Base-by-base conservation (phyloP, 1,139 yeast genomes). In the Hyphopichia burtonii region DNA sequence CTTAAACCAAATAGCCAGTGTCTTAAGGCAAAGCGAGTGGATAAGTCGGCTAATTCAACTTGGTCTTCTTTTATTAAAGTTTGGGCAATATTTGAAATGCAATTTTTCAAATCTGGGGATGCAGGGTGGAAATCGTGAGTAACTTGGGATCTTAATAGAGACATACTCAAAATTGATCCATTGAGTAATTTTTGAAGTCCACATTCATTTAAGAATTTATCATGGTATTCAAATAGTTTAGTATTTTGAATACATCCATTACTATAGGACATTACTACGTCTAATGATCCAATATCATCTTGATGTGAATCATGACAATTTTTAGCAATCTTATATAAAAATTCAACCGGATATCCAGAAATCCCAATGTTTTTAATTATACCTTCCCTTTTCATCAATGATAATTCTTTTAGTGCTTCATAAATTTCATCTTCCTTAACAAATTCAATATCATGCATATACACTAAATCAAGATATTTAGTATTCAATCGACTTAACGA, bases 141-240 rank as follows among this genome's bases (percentile, higher is more conserved):
- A 20, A 72, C 67, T 20, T 73, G 81, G 0, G 85, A 76, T 47
- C 96, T 74, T 44, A 91, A 68, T 44, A 91, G 63, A 2, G 96
- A 87, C 98, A 91, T 91, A 45, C 93, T 82, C 48, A 91, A 70
- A 35, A 94, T 90, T 0, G 96, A 86, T 2, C 94, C 97, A 56
- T 87, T 88, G 58, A 84, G 63, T 18, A 91, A 62, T 46, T 71
- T 63, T 46, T 73, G 68, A 19, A 91, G 67, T 2, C 80, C 78
- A 22, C 87, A 80, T 2, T 78, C 80, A 1, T 52, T 44, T 39
- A 73, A 59, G 51, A 89, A 81, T 41, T 65, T 66, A 6, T 73
- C 71, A 47, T 74, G 71, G 51, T 75, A 77, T 0, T 75, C 66
- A 31, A 71, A 67, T 38, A 88, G 66, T 10, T 53, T 60, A n/a